Conservation (phyloP, 2,329 filamentous ascomycete species). For the Penicillium sp. region DNA sequence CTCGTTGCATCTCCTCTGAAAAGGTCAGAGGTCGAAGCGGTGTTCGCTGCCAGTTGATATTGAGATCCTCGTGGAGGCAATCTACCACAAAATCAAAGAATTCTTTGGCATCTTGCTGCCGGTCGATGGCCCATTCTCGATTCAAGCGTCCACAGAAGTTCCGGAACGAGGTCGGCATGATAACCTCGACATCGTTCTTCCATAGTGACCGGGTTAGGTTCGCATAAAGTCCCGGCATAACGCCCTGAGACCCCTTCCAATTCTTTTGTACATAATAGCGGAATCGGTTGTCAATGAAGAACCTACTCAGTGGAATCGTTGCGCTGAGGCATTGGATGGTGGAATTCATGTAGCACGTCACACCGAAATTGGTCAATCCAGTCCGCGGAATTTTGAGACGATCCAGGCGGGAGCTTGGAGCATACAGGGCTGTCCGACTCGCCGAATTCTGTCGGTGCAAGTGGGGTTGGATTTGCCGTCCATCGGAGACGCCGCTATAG, state of each 20-base stretch:
- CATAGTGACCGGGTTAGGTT: conserved; percentile 61
- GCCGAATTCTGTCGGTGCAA: conserved; percentile 47
- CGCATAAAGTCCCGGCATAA: conserved; percentile 61
- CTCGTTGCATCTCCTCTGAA: conserved; percentile 59
- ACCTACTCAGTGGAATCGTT: conserved; percentile 61
- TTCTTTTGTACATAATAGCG: conserved; percentile 58
- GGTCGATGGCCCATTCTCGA: conserved; percentile 66
- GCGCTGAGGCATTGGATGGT: conserved; percentile 78
- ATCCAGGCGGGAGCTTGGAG: conserved; percentile 42
- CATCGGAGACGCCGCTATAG: conserved; percentile 76
- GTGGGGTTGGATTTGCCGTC: conserved; percentile 47
- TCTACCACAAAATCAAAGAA: conserved; percentile 81
- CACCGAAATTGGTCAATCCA: conserved; percentile 75
- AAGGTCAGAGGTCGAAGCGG: conserved; percentile 59
- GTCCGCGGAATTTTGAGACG: conserved; percentile 59
- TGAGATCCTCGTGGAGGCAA: conserved; percentile 82
- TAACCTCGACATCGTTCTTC: conserved; percentile 56
- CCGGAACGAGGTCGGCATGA: conserved; percentile 60
- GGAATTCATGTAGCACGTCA: conserved; percentile 92
- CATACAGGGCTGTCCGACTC: conserved; percentile 44
- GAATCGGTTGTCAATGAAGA: conserved; percentile 64
- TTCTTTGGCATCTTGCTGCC: conserved; percentile 89
- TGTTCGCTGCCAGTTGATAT: conserved; percentile 60
- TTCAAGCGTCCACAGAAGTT: conserved; percentile 65
- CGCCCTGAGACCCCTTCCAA: conserved; percentile 65